phyloP scores from a whole-genome alignment of 805 yeast genomes.

The Yarrowia sp. region DNA sequence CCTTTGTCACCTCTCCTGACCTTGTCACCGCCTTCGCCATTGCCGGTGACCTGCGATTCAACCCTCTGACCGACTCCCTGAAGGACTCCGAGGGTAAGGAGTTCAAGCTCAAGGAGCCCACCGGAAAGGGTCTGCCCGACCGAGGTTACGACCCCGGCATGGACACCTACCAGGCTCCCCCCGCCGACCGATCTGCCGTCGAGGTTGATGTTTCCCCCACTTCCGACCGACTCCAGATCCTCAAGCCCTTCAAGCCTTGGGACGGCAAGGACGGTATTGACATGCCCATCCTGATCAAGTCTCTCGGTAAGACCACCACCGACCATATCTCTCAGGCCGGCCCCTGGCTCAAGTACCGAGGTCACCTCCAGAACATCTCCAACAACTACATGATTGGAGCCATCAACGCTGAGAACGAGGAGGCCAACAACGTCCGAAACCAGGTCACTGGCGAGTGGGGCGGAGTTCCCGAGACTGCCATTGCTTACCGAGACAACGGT shows the following conservation, averaged over 20 bases:
- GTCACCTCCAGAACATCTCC: slow-evolving; percentile 98
- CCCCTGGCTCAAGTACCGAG: slow-evolving; percentile 99
- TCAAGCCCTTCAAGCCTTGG: slow-evolving; percentile 95
- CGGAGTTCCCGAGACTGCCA: slow-evolving; percentile 97
- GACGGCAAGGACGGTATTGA: slow-evolving; percentile 90
- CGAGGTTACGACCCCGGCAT: slow-evolving; percentile 92
- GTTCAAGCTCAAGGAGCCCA: slow-evolving; percentile 86
- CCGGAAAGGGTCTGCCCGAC: slow-evolving; percentile 88
- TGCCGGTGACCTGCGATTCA: slow-evolving; percentile 95
- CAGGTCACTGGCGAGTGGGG: slow-evolving; percentile 87
- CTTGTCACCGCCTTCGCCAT: slow-evolving; percentile 94
- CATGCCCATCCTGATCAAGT: slow-evolving; percentile 94
- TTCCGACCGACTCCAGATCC: slow-evolving; percentile 94
- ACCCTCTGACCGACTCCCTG: slow-evolving; percentile 91
- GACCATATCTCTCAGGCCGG: slow-evolving; percentile 99
- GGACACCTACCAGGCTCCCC: slow-evolving; percentile 97
- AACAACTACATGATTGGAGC: slow-evolving; percentile 99
- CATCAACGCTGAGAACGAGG: slow-evolving; percentile 92
- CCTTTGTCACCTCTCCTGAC: slow-evolving; percentile 97
- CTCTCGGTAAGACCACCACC: slow-evolving; percentile 97
- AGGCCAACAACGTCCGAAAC: slow-evolving; percentile 91
- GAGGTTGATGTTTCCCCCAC: slow-evolving; percentile 81
- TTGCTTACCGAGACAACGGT: slow-evolving; percentile 46
- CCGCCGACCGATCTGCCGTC: slow-evolving; percentile 79
- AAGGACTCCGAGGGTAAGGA: slow-evolving; percentile 87